Conservation (phyloP, 768 basidiomycete species). For the Lactifluus piperatus region DNA sequence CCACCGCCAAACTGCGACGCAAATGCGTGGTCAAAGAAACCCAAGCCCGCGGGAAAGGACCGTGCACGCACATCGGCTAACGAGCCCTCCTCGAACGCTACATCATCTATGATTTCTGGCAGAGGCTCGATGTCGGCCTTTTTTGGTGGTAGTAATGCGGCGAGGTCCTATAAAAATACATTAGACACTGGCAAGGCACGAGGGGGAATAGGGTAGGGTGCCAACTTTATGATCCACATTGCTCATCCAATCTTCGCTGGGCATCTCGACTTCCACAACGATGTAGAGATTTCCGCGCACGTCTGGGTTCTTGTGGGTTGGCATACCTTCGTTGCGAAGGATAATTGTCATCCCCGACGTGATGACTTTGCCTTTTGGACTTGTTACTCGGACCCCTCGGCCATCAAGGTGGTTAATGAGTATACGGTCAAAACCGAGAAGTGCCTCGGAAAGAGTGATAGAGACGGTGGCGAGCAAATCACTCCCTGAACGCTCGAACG, state of each 20-base stretch:
- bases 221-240: slow-evolving; percentile 50
- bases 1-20: slow-evolving; percentile 60
- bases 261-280: slow-evolving; percentile 84
- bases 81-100: slow-evolving; percentile 64
- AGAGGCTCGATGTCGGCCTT: slow-evolving; percentile 62
- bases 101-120: slow-evolving; percentile 64
- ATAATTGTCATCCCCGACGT: slow-evolving; percentile 66
- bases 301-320: slow-evolving; percentile 53
- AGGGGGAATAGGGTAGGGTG: slow-evolving; percentile 8
- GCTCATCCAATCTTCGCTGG: slow-evolving; percentile 65
- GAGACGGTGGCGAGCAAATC: slow-evolving; percentile 74
- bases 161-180: slow-evolving; percentile 42
- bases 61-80: slow-evolving; percentile 77
- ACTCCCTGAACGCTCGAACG: slow-evolving; percentile 76
- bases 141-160: slow-evolving; percentile 63
- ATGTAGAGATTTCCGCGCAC: slow-evolving; percentile 77
- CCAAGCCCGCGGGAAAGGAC: slow-evolving; percentile 62
- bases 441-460: slow-evolving; percentile 87
- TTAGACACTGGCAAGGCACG: not conserved
- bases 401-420: slow-evolving; percentile 90
- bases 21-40: slow-evolving; percentile 73
- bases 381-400: slow-evolving; percentile 73
- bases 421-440: slow-evolving; percentile 91
- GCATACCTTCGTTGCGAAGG: slow-evolving; percentile 86
- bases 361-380: slow-evolving; percentile 68